A percentile compares a stretch with the other conserved stretches of the same genome.
Evolutionary conservation across 1,284 basidiomycete species (phyloP).

Genomic region (Boletellus deceptivus): DNA sequence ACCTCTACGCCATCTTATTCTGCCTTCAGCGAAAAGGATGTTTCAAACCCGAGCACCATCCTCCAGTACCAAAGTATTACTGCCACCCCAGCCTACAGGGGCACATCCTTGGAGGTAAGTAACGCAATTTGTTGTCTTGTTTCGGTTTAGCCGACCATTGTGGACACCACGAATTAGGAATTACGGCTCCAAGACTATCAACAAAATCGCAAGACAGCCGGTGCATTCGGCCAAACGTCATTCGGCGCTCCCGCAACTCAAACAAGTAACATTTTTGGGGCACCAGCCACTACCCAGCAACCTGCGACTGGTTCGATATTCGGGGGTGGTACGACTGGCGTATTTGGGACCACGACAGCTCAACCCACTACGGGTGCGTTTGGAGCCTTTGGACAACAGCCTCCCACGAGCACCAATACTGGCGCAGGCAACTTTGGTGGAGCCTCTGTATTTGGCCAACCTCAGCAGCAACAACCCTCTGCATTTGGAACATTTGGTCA

Average conservation of each 20-base stretch:
- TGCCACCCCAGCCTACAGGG: constrained; percentile 67
- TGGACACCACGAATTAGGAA: constrained; percentile 47
- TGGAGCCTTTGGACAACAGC: constrained; percentile 32
- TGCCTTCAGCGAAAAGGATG: constrained; percentile 60
- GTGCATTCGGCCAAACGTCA: constrained; percentile 45
- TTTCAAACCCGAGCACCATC: constrained; percentile 37
- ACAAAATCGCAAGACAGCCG: constrained; percentile 70
- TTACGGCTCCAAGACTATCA: constrained; percentile 71
- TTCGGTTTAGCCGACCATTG: constrained; percentile 3
- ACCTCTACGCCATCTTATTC: constrained; percentile 58
- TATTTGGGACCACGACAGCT: constrained; percentile 38
- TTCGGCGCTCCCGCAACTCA: constrained; percentile 30
- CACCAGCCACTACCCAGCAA: constrained; percentile 33
- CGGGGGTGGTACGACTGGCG: constrained; percentile 22
- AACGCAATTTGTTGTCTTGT: background rate
- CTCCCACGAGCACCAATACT: constrained; percentile 34
- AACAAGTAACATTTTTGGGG: constrained; percentile 41
- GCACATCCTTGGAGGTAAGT: constrained; percentile 69
- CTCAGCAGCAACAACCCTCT: constrained; percentile 35
- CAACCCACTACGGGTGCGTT: constrained; percentile 29
- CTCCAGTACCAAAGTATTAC: constrained; percentile 72
- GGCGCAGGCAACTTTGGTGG: constrained; percentile 41
- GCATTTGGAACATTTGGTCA: constrained; percentile 43
- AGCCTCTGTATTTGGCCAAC: constrained; percentile 36
- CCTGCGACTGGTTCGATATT: constrained; percentile 36